phyloP scores from a whole-genome alignment of 306 rosid genomes.

The Prunus kanzakura region DNA sequence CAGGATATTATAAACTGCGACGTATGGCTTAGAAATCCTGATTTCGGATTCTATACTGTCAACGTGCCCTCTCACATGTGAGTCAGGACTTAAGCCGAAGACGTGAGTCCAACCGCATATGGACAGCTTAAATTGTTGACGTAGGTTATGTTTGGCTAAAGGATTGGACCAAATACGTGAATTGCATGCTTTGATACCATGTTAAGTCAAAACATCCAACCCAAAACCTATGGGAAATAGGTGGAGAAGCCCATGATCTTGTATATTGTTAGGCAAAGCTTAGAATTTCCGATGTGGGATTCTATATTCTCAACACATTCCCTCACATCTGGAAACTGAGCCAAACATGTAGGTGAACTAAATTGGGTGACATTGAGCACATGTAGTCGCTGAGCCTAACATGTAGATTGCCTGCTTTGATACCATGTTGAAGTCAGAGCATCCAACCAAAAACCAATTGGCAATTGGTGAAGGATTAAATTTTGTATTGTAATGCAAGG shows the following conservation, averaged over 20 bases:
- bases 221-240: neutral
- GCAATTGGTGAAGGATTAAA: neutral
- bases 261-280: neutral
- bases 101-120: no score
- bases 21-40: neutral
- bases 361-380: neutral
- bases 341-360: neutral
- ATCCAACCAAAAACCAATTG: neutral
- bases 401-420: neutral
- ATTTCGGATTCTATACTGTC: neutral
- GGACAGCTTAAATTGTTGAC: neutral
- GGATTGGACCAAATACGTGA: neutral
- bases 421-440: neutral
- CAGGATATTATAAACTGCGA: neutral
- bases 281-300: neutral
- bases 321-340: neutral
- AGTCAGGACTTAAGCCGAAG: no score
- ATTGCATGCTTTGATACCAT: neutral
- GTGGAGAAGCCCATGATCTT: neutral
- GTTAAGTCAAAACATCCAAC: neutral
- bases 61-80: neutral
- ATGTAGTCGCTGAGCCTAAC: neutral
- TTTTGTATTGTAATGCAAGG: neutral
- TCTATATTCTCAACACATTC: neutral
- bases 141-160: neutral